phyloP scores from a whole-genome alignment of 179 eudicot genomes.

The Heliamphora pulchella region DNA sequence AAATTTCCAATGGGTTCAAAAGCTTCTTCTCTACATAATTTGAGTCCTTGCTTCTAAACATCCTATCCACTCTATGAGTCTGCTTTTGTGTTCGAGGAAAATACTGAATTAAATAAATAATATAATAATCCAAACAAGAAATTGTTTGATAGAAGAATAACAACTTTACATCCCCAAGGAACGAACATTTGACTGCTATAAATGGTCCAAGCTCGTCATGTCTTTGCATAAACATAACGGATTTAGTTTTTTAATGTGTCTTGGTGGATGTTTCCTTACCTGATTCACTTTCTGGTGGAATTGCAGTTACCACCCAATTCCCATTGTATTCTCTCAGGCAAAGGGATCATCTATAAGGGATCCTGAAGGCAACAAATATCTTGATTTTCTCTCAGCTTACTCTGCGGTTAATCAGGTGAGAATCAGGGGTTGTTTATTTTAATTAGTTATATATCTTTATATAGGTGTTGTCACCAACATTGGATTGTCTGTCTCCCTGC shows the following conservation, averaged over 20 bases:
- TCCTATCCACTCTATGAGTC: neutral
- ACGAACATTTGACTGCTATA: neutral
- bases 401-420: slow-evolving; percentile 93
- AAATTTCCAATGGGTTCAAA: no score
- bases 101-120: neutral
- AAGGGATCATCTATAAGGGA: slow-evolving; percentile 83
- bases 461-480: neutral
- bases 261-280: neutral
- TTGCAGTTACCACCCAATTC: slow-evolving; percentile 89
- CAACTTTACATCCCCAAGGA: neutral
- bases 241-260: neutral
- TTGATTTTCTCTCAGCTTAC: slow-evolving; percentile 90
- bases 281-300: slow-evolving; percentile 19
- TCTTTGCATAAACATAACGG: neutral
- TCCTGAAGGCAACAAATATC: slow-evolving; percentile 88
- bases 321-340: slow-evolving; percentile 80
- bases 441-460: neutral
- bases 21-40: no score
- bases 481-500: no score
- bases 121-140: neutral
- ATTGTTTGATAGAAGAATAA: neutral
- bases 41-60: no score
- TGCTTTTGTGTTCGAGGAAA: neutral
- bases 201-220: neutral
- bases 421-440: neutral